Base-by-base conservation (phyloP, 148 eudicot genomes). In the Mesembryanthemum crystallinum region DNA sequence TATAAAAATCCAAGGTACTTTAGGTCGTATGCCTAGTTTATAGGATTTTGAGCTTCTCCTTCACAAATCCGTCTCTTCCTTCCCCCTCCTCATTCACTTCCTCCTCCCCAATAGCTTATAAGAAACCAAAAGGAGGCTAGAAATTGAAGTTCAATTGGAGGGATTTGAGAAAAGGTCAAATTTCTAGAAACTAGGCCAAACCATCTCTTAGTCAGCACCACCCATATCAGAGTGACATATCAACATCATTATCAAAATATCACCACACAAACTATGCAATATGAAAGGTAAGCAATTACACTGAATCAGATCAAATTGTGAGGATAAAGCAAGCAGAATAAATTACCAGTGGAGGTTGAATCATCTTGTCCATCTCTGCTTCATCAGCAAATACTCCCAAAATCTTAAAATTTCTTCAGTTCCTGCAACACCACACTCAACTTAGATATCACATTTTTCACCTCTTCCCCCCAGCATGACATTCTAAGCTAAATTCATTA, bases 291-390 rank as follows among this genome's bases (percentile, higher is more conserved):
- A 11, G 15, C 43, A 64, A 20, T 4, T 68, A 39, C 6, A 68
- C 43, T 54, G 33, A 20, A 45, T 43, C 55, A 45, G 23, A 65
- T 35, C 7, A 75, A 62, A 67, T 37, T 55, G 24, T 27, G 39
- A 25, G 39, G 27, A 32, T 12, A 69, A 58, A 43, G 27, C 20
- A 39, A 75, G 27, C 29, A 65, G 33, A 54, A 23, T 18, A 59
- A 67, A 67, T 86, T 82, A 89, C 92, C 93, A 89, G 42, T 70
- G 96, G 96, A 73, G 96, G 96, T 71, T 91, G 96, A 86, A 87
- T 84, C 88, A 82, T 71, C 76, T 85, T 87, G 69, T 87, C 91
- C 91, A 89, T 89, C 73, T 54, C 65, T 82, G 67, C 79, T 64
- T 77, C 86, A 79, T 82, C 76, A 73, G 66, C 60, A 61, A 69